These are phyloP conservation scores for Babesia sp. DNA, from an alignment of 169 alveolate genomes.

Conservation along the genomic window DNA sequence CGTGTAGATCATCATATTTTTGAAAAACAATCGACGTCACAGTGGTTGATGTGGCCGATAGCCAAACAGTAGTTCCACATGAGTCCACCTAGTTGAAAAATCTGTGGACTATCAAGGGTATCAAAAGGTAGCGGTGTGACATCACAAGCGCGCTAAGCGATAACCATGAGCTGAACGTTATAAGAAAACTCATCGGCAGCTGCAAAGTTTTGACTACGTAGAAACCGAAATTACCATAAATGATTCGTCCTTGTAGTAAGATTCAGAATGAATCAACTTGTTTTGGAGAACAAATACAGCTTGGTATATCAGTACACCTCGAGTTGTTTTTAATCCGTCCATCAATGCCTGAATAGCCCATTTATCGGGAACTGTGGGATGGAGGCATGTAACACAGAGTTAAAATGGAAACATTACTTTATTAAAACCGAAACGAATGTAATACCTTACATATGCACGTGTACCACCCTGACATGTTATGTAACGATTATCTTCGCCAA, in stretches of 20 bases:
- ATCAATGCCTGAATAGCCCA: slow-evolving; percentile 19
- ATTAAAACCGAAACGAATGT: too few species aligned
- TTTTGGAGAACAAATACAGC: slow-evolving; percentile 9
- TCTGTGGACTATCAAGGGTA: slow-evolving; percentile 15
- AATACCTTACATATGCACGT: too few species aligned
- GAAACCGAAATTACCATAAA: slow-evolving; percentile 24
- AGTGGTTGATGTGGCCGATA: too few species aligned
- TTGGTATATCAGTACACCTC: slow-evolving; percentile 33
- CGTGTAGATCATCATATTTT: too few species aligned
- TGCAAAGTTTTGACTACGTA: not conserved
- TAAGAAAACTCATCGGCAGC: slow-evolving; percentile 41
- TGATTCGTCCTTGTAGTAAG: slow-evolving; percentile 28
- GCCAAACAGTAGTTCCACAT: too few species aligned
- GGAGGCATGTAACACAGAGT: too few species aligned
- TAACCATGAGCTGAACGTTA: slow-evolving; percentile 25
- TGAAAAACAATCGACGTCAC: too few species aligned
- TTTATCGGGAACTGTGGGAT: too few species aligned
- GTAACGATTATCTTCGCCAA: too few species aligned
- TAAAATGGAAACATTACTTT: too few species aligned
- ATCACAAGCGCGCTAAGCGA: slow-evolving; percentile 14
- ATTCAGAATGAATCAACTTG: slow-evolving; percentile 40
- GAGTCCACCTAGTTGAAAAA: slow-evolving; percentile 17
- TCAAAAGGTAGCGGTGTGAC: slow-evolving; percentile 9
- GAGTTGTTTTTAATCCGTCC: slow-evolving; percentile 45
- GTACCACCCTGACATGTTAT: too few species aligned